Percentiles rank a stretch among this genome's conserved stretches.
Conservation (phyloP, 257 asterid species). For the Solanum raphanifolium region DNA sequence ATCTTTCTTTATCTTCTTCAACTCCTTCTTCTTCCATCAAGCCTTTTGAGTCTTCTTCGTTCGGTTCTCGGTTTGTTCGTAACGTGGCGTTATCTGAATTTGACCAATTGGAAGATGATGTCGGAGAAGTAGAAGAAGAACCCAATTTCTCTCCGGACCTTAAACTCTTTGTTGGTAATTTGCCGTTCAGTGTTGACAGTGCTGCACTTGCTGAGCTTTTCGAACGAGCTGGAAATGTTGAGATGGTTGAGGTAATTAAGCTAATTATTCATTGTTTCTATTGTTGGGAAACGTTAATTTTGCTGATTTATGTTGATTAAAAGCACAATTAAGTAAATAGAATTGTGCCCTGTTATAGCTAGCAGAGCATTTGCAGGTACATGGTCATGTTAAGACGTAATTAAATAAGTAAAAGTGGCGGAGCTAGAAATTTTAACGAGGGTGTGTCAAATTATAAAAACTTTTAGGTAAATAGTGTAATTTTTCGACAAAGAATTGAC, state of each 20-base stretch:
- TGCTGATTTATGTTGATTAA: not conserved
- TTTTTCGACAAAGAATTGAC: not conserved
- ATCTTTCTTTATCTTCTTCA: constrained; percentile 21
- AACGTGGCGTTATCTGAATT: constrained; percentile 39
- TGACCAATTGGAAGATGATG: constrained; percentile 24
- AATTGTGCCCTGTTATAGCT: not conserved
- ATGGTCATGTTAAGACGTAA: not conserved
- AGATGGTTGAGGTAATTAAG: constrained; percentile 78
- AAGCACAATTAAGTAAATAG: not conserved
- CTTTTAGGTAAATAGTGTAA: not conserved
- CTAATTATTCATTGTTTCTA: not conserved
- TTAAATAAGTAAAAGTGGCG: not conserved
- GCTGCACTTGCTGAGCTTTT: constrained; percentile 73
- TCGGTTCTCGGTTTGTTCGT: constrained; percentile 22
- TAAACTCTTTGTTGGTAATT: constrained; percentile 78
- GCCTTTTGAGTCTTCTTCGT: not conserved
- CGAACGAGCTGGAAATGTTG: constrained; percentile 69
- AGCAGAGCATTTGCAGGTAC: not conserved
- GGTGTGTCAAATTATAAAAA: not conserved
- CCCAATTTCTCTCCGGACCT: constrained; percentile 49
- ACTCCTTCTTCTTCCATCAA: not conserved
- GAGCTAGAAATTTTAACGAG: not conserved
- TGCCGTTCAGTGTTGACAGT: constrained; percentile 73
- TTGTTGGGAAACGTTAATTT: not conserved
- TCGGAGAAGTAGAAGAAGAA: constrained; percentile 25